These are phyloP conservation scores for Begonia loranthoides DNA, from an alignment of 306 rosid genomes.

Conservation along the genomic window DNA sequence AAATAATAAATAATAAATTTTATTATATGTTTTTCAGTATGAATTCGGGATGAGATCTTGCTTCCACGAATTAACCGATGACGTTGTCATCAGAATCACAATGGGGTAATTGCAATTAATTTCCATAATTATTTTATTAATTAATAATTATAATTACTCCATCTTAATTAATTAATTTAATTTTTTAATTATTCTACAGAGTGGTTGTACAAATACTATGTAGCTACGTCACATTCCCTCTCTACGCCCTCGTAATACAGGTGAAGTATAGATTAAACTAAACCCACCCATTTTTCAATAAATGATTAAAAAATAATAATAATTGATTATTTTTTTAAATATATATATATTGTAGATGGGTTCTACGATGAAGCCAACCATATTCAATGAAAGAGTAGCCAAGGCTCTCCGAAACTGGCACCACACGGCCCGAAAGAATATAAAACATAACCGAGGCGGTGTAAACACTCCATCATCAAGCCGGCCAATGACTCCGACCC, in stretches of 20 bases:
- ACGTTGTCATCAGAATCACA: conserved; percentile 50
- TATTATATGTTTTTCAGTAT: conserved; percentile 21
- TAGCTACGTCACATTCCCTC: conserved; percentile 88
- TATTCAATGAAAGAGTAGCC: conserved; percentile 72
- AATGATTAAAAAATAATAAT: not conserved
- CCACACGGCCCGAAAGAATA: conserved; percentile 41
- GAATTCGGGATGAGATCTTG: conserved; percentile 60
- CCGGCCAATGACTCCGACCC: conserved; percentile 37
- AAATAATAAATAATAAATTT: not conserved
- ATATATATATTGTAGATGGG: conserved; percentile 45
- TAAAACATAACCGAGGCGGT: conserved; percentile 38
- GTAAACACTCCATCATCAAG: conserved; percentile 34
- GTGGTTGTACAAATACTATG: conserved; percentile 62
- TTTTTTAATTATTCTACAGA: conserved; percentile 20
- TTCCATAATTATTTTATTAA: not conserved
- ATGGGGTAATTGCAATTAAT: conserved; percentile 50
- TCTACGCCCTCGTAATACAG: conserved; percentile 86
- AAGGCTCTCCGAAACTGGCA: conserved; percentile 64
- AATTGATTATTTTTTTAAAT: not conserved
- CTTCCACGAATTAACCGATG: conserved; percentile 42
- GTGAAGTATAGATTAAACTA: conserved; percentile 17
- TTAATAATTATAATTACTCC: not conserved
- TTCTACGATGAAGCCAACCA: conserved; percentile 61
- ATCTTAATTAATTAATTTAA: not conserved
- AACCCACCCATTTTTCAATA: not conserved